phyloP scores from a whole-genome alignment of 805 yeast genomes.

The Grigorovia transvaalensis region DNA sequence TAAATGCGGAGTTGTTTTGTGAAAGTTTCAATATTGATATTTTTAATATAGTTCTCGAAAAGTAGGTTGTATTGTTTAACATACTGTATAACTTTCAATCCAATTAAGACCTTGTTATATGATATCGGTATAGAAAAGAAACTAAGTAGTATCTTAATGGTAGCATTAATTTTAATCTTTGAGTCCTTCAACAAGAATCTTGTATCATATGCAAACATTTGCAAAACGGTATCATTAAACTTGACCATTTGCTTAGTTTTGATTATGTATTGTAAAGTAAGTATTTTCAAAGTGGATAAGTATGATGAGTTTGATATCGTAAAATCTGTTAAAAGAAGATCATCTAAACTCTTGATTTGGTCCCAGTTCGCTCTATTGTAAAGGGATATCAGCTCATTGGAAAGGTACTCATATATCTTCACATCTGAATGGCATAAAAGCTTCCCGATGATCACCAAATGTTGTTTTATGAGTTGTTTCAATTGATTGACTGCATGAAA shows the following conservation, averaged over 20 bases:
- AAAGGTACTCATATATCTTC: constrained; percentile 4
- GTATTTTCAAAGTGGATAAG: constrained; percentile 19
- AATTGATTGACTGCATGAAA: constrained; percentile 5
- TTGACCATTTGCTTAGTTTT: constrained; percentile 8
- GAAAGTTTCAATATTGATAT: constrained; percentile 11
- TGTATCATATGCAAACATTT: constrained; percentile 18
- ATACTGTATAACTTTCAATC: constrained; percentile 25
- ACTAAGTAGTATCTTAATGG: constrained; percentile 20
- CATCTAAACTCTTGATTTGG: constrained; percentile 9
- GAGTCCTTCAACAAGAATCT: constrained; percentile 16
- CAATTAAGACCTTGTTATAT: constrained; percentile 16
- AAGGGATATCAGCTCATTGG: constrained; percentile 12
- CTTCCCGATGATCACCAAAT: constrained; percentile 18
- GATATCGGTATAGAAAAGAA: constrained; percentile 14
- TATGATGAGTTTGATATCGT: constrained; percentile 14
- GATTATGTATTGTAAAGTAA: constrained; percentile 21
- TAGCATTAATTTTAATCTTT: constrained; percentile 13
- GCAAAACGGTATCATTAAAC: constrained; percentile 10
- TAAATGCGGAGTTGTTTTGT: constrained; percentile 9
- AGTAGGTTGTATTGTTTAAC: constrained; percentile 15
- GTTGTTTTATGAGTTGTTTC: constrained; percentile 12
- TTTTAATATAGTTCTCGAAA: constrained; percentile 17
- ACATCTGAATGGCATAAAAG: neutral
- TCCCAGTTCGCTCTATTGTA: constrained; percentile 16
- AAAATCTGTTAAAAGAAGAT: constrained; percentile 18